phyloP scores from a whole-genome alignment of 2,329 filamentous ascomycete species.

The Cryphonectria carpinicola region DNA sequence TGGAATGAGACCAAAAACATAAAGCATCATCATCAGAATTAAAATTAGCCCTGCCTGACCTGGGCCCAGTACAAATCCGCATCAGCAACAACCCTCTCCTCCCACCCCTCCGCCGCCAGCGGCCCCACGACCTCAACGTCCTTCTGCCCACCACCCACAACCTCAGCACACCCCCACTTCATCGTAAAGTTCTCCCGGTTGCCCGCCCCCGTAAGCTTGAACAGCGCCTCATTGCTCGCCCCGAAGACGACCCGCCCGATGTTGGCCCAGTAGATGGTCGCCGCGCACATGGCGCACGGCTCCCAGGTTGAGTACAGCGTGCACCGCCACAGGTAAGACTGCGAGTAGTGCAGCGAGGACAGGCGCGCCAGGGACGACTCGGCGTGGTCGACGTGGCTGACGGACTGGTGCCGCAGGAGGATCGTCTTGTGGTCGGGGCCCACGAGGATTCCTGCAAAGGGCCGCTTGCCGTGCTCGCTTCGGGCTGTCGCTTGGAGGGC shows the following conservation, averaged over 20 bases:
- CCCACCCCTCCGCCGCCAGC: constrained; percentile 44
- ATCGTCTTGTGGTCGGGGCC: constrained; percentile 54
- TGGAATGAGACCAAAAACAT: too few species aligned
- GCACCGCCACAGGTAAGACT: constrained; percentile 51
- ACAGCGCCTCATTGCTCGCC: constrained; percentile 51
- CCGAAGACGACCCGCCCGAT: constrained; percentile 57
- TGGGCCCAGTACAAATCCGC: constrained; percentile 50
- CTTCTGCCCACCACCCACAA: constrained; percentile 53
- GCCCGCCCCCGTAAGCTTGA: constrained; percentile 48
- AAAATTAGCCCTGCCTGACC: constrained; percentile 31
- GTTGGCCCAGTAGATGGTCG: constrained; percentile 49
- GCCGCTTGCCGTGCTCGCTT: constrained; percentile 22
- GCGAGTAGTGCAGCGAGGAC: constrained; percentile 51
- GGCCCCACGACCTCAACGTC: constrained; percentile 54
- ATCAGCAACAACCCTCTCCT: constrained; percentile 48
- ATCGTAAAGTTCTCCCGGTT: constrained; percentile 58
- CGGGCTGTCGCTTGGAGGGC: constrained; percentile 20
- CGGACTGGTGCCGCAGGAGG: constrained; percentile 52
- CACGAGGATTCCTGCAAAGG: constrained; percentile 47
- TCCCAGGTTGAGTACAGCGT: constrained; percentile 59
- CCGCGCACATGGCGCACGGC: constrained; percentile 57
- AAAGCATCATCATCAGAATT: background rate
- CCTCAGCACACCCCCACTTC: constrained; percentile 51
- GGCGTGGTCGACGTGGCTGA: constrained; percentile 58
- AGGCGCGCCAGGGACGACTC: constrained; percentile 54